Base-by-base conservation (phyloP, 495 filamentous ascomycete genomes). In the Pyrenula massariospora region DNA sequence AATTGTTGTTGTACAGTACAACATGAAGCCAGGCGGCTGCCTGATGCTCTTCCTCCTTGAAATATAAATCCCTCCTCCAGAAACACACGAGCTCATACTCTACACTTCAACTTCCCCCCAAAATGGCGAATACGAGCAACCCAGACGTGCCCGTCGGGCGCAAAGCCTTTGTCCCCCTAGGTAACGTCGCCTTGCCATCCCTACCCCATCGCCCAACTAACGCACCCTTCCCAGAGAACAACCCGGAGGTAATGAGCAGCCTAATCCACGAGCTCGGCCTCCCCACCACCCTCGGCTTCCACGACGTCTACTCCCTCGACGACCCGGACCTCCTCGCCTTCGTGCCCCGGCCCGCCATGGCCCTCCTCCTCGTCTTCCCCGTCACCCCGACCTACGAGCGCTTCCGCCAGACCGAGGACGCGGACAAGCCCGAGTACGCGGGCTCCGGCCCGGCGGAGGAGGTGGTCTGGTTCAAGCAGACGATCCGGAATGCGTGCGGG, bases 391-490 rank as follows among this genome's bases (percentile, higher is more conserved):
- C 80, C 36, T 93, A 89, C 75, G 82, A 89, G 70, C 69, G 74
- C 51, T 76, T 77, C 60, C 82, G 87, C 23, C 67, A 74, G 23
- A 66, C 75, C 56, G 88, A 91, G 69, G 86, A 93, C 68, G 68
- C 74, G 31, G 58, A 63, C 2, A 70, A 79, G 25, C 60, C 70
- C 12, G 74, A 76, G 47, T 84, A 84, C 67, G 65, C 64, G 0
- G 77, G 77, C 56, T 65, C 59, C 20, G 81, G 81, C 0, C 66
- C 76, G 53, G 3, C 57, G 0, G 82, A 85, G 55, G 85, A 84
- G 0, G 84, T 88, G 2, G 77, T 91, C 53, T 95, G 91, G 91
- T 95, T 89, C 73, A 85, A 87, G 63, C 91, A 96, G 62, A 95
- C 89, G 0, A 96, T 96, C 66, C 77, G 82, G 52, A 82, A 95